A percentile compares a stretch with the other conserved stretches of the same genome.
Evolutionary conservation across 306 rosid genomes (phyloP).

Genomic region (Ormosia semicastrata): DNA sequence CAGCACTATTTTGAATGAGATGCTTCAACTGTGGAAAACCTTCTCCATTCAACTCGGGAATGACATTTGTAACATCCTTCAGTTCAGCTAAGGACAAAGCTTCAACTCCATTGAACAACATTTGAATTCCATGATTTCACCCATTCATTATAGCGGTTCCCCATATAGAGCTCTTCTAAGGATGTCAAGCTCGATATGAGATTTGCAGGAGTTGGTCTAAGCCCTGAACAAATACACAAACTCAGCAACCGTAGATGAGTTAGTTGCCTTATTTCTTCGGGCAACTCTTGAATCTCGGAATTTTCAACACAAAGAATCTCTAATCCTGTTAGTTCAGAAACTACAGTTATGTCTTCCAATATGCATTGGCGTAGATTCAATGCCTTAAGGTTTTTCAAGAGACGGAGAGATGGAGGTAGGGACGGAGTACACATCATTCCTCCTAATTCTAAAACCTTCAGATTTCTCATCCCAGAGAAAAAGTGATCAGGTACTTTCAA

Average conservation of each 20-base stretch:
- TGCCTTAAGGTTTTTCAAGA: background rate
- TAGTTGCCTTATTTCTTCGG: background rate
- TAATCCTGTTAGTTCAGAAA: background rate
- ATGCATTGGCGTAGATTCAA: background rate
- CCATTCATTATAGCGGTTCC: background rate
- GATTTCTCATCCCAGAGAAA: background rate
- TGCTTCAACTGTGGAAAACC: background rate
- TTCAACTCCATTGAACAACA: background rate
- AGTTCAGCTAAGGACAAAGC: background rate
- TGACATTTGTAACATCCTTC: background rate
- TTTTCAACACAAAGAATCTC: background rate
- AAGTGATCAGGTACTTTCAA: background rate
- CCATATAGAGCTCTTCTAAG: background rate
- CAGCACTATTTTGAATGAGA: background rate
- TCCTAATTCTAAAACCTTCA: background rate
- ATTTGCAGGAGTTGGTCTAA: background rate
- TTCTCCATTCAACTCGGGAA: background rate
- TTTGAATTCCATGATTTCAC: background rate
- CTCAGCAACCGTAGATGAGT: background rate
- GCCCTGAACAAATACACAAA: background rate
- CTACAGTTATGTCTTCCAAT: background rate
- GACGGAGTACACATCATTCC: background rate
- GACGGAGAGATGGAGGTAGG: background rate
- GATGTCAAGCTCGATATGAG: background rate
- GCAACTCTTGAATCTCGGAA: background rate